Conservation (phyloP, 306 rosid genomes). For the Gillenia trifoliata region DNA sequence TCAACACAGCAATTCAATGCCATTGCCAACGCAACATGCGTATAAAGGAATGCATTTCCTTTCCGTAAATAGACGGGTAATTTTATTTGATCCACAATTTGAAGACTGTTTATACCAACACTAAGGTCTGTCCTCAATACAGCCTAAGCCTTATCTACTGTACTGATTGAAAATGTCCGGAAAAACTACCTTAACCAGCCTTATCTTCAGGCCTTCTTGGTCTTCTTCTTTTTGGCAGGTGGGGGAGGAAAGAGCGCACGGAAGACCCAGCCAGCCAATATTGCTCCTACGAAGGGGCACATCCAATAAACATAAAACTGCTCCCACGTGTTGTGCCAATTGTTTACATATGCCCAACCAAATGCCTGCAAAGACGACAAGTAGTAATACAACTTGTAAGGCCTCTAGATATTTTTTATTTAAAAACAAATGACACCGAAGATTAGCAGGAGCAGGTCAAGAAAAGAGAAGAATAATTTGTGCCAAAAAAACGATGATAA, state of each 20-base stretch:
- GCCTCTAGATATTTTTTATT: neutral
- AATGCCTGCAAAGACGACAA: slow-evolving; percentile 51
- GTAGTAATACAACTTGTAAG: neutral
- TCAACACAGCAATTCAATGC: neutral
- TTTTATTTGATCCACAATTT: neutral
- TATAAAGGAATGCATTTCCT: neutral
- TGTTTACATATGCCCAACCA: slow-evolving; percentile 85
- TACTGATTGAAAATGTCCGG: neutral
- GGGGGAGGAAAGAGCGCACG: slow-evolving; percentile 56
- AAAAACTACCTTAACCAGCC: neutral
- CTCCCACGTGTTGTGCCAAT: slow-evolving; percentile 78
- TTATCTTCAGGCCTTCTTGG: slow-evolving; percentile 53
- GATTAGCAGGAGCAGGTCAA: neutral
- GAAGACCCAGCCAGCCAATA: slow-evolving; percentile 71
- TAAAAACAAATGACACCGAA: neutral
- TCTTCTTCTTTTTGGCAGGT: slow-evolving; percentile 18
- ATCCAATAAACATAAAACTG: slow-evolving; percentile 86
- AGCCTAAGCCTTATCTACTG: neutral
- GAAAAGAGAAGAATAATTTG: neutral
- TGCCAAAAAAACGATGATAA: neutral
- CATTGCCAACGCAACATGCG: neutral
- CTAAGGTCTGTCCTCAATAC: neutral
- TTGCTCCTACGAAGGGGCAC: slow-evolving; percentile 68
- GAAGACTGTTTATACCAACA: neutral
- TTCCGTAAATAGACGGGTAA: neutral